Percentiles rank a stretch among this genome's conserved stretches.
phyloP scores from a whole-genome alignment of 2,329 filamentous ascomycete genomes.

The Trichoderma sp. region DNA sequence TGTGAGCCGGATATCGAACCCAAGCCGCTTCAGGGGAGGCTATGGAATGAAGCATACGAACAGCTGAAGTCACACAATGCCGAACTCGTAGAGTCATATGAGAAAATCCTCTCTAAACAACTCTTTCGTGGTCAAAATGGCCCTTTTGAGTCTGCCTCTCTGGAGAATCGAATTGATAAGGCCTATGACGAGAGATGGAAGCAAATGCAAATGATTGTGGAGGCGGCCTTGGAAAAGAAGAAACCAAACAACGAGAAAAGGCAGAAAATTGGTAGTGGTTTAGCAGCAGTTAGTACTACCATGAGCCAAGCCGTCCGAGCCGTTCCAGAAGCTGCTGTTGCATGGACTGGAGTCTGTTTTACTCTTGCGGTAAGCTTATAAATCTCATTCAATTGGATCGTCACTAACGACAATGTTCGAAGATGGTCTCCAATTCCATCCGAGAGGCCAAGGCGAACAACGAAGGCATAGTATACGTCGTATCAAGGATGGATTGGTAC shows the following conservation, averaged over 20 bases:
- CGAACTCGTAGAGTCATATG: not conserved
- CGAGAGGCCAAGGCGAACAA: not conserved
- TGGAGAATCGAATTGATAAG: not conserved
- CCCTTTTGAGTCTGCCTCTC: not conserved
- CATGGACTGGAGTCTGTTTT: slow-evolving; percentile 2
- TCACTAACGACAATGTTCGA: not conserved
- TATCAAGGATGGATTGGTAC: not conserved
- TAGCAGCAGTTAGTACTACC: not conserved
- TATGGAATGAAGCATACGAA: not conserved
- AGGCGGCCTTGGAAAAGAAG: not conserved
- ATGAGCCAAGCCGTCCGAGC: slow-evolving; percentile 17
- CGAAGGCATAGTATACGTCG: not conserved
- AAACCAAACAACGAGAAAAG: not conserved
- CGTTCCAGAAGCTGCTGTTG: not conserved
- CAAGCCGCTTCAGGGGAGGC: not conserved
- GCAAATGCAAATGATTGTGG: not conserved
- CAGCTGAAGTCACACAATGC: not conserved
- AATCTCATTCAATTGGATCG: not conserved
- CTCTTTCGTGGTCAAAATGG: not conserved
- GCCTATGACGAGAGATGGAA: not conserved
- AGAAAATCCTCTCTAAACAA: not conserved
- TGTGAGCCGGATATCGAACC: not conserved
- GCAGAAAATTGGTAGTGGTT: not conserved
- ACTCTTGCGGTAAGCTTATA: not conserved
- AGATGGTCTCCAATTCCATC: not conserved